Conservation (phyloP, 2,329 filamentous ascomycete genomes). For the Whalleya microplaca region DNA sequence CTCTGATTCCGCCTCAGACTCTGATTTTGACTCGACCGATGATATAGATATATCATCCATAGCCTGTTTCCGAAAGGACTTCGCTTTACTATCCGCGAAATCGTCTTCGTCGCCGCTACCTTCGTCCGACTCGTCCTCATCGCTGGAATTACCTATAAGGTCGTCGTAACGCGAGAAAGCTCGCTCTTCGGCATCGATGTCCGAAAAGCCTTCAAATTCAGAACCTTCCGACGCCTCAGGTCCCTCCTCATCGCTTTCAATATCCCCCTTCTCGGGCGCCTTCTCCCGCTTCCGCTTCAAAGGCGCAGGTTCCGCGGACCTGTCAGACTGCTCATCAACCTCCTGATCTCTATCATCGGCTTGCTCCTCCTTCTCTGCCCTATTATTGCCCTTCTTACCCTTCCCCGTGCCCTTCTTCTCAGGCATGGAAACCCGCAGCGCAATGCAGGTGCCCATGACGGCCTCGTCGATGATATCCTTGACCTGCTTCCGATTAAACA, state of each 20-base stretch:
- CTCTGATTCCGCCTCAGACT: conserved; percentile 34
- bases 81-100: conserved; percentile 30
- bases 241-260: conserved; percentile 31
- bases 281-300: conserved; percentile 41
- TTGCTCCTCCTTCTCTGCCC: conserved; percentile 29
- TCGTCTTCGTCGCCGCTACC: conserved; percentile 37
- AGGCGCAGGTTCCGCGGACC: conserved; percentile 29
- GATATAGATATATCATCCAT: conserved; percentile 33
- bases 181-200: conserved; percentile 41
- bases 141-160: conserved; percentile 49
- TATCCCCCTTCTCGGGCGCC: conserved; percentile 39
- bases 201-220: conserved; percentile 32
- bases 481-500: conserved; percentile 58
- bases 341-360: conserved; percentile 24
- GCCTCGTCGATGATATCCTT: conserved; percentile 54
- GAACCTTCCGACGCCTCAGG: conserved; percentile 24
- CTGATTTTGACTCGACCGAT: conserved; percentile 32
- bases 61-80: conserved; percentile 23
- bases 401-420: conserved; percentile 45
- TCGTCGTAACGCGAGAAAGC: conserved; percentile 49
- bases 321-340: conserved; percentile 26
- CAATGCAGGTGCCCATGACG: conserved; percentile 51
- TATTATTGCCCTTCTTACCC: conserved; percentile 37
- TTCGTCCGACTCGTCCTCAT: conserved; percentile 47
- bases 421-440: conserved; percentile 52